phyloP scores from a whole-genome alignment of 2,329 filamentous ascomycete species.

The Dactylonectria estremocensis region DNA sequence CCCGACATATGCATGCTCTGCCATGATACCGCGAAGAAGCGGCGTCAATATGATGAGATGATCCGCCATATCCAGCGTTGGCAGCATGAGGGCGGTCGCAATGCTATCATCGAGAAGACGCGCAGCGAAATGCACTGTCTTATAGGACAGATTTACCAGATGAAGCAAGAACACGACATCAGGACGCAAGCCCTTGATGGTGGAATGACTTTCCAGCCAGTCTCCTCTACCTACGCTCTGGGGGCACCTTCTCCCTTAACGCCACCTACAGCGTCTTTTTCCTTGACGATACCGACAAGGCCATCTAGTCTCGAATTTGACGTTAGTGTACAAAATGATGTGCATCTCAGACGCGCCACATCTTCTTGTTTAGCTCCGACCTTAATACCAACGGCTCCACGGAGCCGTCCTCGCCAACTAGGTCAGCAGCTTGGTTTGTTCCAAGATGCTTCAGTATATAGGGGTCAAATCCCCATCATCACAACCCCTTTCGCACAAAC shows the following conservation, averaged over 20 bases:
- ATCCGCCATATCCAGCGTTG: conserved; percentile 82
- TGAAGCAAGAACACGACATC: conserved; percentile 46
- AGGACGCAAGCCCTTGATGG: conserved; percentile 43
- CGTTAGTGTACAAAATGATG: too few relatives aligned
- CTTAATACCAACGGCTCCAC: neutral
- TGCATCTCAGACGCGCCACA: too few relatives aligned
- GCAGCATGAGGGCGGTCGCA: conserved; percentile 81
- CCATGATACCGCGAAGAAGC: conserved; percentile 90
- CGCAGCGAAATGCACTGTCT: conserved; percentile 79
- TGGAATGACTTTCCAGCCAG: neutral
- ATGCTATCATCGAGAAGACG: conserved; percentile 80
- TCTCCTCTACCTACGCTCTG: neutral
- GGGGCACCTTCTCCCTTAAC: too few relatives aligned
- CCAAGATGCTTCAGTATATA: too few relatives aligned
- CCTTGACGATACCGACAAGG: too few relatives aligned
- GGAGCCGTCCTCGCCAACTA: neutral
- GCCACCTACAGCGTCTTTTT: too few relatives aligned
- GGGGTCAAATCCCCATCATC: neutral
- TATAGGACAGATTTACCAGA: conserved; percentile 68
- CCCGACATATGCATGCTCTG: conserved; percentile 84
- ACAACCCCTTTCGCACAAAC: neutral
- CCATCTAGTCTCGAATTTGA: too few relatives aligned
- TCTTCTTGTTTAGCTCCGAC: neutral
- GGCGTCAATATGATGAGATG: conserved; percentile 82
- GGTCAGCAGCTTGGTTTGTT: neutral